Evolutionary conservation across 371 early-diverging fungal species (phyloP).

Genomic region (Apophysomyces variabilis): DNA sequence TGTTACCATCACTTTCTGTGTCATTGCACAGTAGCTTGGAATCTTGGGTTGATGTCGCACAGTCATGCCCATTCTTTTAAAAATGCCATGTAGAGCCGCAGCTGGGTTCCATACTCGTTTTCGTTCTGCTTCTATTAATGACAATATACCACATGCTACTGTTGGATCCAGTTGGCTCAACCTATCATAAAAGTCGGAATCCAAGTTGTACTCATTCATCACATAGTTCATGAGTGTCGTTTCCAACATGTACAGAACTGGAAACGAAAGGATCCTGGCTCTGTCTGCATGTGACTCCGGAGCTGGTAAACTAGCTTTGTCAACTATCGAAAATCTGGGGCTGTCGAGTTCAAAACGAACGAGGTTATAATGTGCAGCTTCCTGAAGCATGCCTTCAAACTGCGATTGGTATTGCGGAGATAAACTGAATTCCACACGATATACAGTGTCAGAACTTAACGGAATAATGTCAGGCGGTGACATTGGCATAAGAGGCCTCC

Average conservation of each 20-base stretch:
- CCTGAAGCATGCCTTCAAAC: slow-evolving; percentile 28
- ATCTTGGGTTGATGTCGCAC: slow-evolving; percentile 12
- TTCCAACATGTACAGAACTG: slow-evolving; percentile 49
- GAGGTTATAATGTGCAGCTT: slow-evolving; percentile 30
- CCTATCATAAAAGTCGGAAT: slow-evolving; percentile 29
- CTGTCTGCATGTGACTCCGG: slow-evolving; percentile 13
- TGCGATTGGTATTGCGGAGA: background rate
- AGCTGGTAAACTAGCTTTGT: slow-evolving; percentile 9
- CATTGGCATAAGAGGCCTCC: slow-evolving; percentile 17
- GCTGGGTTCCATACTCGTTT: slow-evolving; percentile 42
- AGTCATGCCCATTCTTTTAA: slow-evolving; percentile 11
- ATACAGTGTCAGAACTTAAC: slow-evolving; percentile 40
- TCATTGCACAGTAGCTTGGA: background rate
- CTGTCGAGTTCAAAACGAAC: background rate
- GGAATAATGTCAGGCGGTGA: slow-evolving; percentile 8
- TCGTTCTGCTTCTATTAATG: slow-evolving; percentile 31
- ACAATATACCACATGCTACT: slow-evolving; percentile 30
- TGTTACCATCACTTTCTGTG: slow-evolving; percentile 51
- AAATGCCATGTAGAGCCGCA: slow-evolving; percentile 14
- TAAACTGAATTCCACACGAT: slow-evolving; percentile 27
- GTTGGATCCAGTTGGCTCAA: slow-evolving; percentile 30
- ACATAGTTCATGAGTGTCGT: slow-evolving; percentile 39
- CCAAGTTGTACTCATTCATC: slow-evolving; percentile 47
- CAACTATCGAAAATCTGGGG: slow-evolving; percentile 8
- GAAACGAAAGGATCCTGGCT: slow-evolving; percentile 32